Conservation (phyloP, 2,329 filamentous ascomycete species). For the Cladophialophora chaetospira region DNA sequence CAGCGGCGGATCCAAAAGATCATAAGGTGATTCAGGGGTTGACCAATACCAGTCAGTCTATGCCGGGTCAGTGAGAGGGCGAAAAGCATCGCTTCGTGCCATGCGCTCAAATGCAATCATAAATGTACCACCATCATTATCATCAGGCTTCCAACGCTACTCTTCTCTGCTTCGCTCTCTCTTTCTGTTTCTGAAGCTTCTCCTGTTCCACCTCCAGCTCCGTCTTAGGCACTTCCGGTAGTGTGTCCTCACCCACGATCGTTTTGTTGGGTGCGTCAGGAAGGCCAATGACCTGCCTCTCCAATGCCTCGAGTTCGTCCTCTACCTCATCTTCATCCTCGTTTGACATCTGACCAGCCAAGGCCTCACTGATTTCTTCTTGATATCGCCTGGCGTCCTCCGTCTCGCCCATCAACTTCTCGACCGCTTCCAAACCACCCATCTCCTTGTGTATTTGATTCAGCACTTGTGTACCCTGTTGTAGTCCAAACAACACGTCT, state of each 20-base stretch:
- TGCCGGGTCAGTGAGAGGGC: slow-evolving; percentile 45
- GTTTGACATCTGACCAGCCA: slow-evolving; percentile 83
- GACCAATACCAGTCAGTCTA: slow-evolving; percentile 41
- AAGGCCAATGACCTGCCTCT: slow-evolving; percentile 59
- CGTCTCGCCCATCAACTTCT: slow-evolving; percentile 91
- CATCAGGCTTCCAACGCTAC: slow-evolving; percentile 32
- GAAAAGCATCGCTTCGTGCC: not conserved
- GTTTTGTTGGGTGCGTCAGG: slow-evolving; percentile 37
- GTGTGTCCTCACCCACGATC: slow-evolving; percentile 31
- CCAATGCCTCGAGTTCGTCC: slow-evolving; percentile 84
- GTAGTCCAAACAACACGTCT: slow-evolving; percentile 87
- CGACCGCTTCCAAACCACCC: slow-evolving; percentile 89
- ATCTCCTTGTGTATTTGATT: slow-evolving; percentile 93
- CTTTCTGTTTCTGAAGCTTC: slow-evolving; percentile 37
- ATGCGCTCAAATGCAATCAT: slow-evolving; percentile 12
- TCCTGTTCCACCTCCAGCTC: slow-evolving; percentile 36
- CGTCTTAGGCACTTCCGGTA: slow-evolving; percentile 45
- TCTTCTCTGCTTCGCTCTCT: slow-evolving; percentile 38
- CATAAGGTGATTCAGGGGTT: slow-evolving; percentile 60
- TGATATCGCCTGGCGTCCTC: slow-evolving; percentile 92
- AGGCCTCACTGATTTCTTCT: slow-evolving; percentile 90
- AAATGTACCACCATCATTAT: slow-evolving; percentile 10
- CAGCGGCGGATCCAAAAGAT: slow-evolving; percentile 86
- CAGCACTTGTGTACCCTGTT: slow-evolving; percentile 87
- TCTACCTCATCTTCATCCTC: slow-evolving; percentile 98